These are phyloP conservation scores for Ajuga chamaepitys DNA, from an alignment of 257 asterid genomes.

Conservation along the genomic window DNA sequence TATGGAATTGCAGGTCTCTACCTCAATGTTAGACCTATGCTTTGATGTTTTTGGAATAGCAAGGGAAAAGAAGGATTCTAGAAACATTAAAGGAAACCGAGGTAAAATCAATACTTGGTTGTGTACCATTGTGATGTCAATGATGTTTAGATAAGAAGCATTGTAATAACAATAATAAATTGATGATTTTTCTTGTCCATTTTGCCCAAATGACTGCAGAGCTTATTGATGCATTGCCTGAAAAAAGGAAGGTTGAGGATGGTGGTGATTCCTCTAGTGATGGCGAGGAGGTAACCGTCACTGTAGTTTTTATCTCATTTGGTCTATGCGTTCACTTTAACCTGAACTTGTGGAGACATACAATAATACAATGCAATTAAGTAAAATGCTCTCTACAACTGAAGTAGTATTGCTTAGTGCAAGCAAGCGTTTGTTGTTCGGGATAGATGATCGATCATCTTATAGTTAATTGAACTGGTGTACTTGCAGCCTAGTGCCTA, in stretches of 20 bases:
- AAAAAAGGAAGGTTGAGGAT: slow-evolving; percentile 64
- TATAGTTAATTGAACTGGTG: background rate
- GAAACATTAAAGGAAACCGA: slow-evolving; percentile 72
- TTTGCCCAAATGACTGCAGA: slow-evolving; percentile 31
- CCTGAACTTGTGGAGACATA: background rate
- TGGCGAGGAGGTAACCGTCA: slow-evolving; percentile 44
- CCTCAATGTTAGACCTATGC: slow-evolving; percentile 84
- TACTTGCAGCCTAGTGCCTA: slow-evolving; percentile 62
- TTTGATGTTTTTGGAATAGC: slow-evolving; percentile 71
- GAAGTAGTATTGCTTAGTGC: background rate
- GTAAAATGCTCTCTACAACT: background rate
- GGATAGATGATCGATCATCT: background rate
- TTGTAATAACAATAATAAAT: too few relatives aligned
- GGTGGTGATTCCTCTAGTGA: slow-evolving; percentile 74
- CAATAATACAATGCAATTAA: background rate
- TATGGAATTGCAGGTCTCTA: slow-evolving; percentile 46
- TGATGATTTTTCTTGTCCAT: background rate
- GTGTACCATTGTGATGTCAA: background rate
- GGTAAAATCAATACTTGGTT: slow-evolving; percentile 36
- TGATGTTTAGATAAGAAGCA: background rate
- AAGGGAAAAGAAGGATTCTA: slow-evolving; percentile 73
- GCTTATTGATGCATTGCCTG: slow-evolving; percentile 83
- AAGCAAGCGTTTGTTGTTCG: background rate
- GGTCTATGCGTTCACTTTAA: background rate
- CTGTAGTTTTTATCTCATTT: background rate